Base-by-base conservation (phyloP, 371 early-diverging fungal genomes). In the Phascolomyces articulosus region DNA sequence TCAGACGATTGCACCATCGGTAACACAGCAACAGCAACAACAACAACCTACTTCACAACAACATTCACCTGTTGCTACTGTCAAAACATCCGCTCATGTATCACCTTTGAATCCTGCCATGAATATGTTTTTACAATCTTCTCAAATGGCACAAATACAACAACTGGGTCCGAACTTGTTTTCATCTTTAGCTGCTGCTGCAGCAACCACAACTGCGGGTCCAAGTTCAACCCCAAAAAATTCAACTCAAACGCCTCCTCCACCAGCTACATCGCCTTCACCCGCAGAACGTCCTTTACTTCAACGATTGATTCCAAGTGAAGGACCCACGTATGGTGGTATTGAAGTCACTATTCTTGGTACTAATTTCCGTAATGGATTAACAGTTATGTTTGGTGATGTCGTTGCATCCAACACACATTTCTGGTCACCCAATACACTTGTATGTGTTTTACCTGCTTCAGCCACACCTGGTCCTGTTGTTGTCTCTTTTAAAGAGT, bases 401-500 rank as follows among this genome's bases (percentile, higher is more conserved):
- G 71, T 73, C 1, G 84, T 86, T 16, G 87, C 88, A 0, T 70
- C 84, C 3, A 83, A 79, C 18, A 81, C 86, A 8, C 87, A 87
- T 64, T 87, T 82, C 58, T 93, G 92, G 93, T 89, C 91, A 20
- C 72, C 86, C 28, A 89, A 86, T 59, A 90, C 93, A 0, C 74
- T 95, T 28, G 87, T 95, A 2, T 96, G 96, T 63, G 83, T 92
- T 20, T 72, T 95, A 28, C 97, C 97, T 4, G 91, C 95, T 4
- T 78, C 87, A 10, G 80, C 83, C 4, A 74, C 84, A 18, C 86
- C 94, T 3, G 95, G 94, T 3, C 85, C 92, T 9, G 94, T 94
- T 4, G 82, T 90, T 0, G 92, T 96, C 2, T 81, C 86, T 4
- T 87, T 96, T 70, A 87, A 85, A 64, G 92, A 92, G 49, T 74